Conservation (phyloP, 768 basidiomycete species). For the Mycena galericulata region DNA sequence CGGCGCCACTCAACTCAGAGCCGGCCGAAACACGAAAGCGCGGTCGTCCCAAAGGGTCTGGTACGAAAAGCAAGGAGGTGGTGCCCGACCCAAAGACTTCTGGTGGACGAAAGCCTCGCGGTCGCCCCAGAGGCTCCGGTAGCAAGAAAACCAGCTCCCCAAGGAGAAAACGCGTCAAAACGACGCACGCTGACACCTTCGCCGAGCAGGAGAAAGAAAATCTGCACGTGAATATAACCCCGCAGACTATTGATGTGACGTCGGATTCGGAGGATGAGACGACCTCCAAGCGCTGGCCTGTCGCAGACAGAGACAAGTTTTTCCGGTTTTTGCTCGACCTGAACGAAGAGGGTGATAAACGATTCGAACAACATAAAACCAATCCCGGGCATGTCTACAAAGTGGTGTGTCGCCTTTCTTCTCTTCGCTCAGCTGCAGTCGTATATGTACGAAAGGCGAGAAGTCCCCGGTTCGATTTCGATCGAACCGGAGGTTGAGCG, state of each 20-base stretch:
- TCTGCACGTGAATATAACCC: background rate
- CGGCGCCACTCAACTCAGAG: background rate
- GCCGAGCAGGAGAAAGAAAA: background rate
- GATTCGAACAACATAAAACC: conserved; percentile 24
- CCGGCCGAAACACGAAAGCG: background rate
- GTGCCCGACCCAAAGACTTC: too few species aligned
- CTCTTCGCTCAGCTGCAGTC: background rate
- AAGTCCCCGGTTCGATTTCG: conserved; percentile 13
- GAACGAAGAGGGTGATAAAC: background rate
- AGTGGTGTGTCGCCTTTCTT: background rate
- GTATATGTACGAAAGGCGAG: conserved; percentile 5
- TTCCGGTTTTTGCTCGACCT: background rate
- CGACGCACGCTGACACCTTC: background rate
- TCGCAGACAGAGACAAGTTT: background rate
- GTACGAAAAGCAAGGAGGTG: too few species aligned
- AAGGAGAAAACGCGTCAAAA: background rate
- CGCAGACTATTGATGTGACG: background rate
- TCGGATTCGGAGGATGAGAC: background rate
- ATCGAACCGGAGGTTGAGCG: background rate
- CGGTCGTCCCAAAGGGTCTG: background rate
- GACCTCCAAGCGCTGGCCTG: background rate
- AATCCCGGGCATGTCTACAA: conserved; percentile 7
- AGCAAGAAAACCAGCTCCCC: too few species aligned
- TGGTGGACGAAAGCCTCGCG: too few species aligned
- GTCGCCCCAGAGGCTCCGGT: too few species aligned